phyloP scores from a whole-genome alignment of 768 basidiomycete species.

The Coprinopsis marcescibilis region DNA sequence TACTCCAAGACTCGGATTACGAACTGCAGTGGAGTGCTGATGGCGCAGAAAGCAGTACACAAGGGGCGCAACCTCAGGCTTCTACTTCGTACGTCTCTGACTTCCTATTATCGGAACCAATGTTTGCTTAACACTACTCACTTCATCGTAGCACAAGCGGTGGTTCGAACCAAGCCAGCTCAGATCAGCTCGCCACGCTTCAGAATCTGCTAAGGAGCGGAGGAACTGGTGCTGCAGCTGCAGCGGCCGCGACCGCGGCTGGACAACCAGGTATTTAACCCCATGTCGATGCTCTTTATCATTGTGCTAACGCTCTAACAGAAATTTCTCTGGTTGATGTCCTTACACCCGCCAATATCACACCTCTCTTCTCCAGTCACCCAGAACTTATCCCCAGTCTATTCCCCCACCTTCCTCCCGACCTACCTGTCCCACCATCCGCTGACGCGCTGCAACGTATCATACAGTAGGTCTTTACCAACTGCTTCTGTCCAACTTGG shows the following conservation, averaged over 20 bases:
- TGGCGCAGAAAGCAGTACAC: constrained; percentile 33
- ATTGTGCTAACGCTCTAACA: too few species aligned
- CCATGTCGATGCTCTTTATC: too few species aligned
- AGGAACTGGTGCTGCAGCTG: constrained; percentile 21
- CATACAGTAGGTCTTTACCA: constrained; percentile 39
- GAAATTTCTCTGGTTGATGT: constrained; percentile 62
- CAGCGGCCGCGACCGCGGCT: too few species aligned
- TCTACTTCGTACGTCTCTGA: constrained; percentile 31
- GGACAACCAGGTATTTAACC: too few species aligned
- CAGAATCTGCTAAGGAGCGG: constrained; percentile 46
- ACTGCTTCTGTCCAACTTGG: constrained; percentile 6
- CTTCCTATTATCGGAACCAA: not conserved
- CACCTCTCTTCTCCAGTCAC: constrained; percentile 63
- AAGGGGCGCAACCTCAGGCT: constrained; percentile 22
- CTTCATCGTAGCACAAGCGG: constrained; percentile 11
- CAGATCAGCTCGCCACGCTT: constrained; percentile 65
- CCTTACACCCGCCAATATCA: constrained; percentile 66
- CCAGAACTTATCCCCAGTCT: constrained; percentile 65
- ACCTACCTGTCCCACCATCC: constrained; percentile 64
- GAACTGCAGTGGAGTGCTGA: constrained; percentile 50
- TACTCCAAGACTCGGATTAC: constrained; percentile 62
- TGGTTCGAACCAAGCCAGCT: constrained; percentile 36
- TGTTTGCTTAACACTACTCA: not conserved
- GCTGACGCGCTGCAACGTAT: constrained; percentile 67
- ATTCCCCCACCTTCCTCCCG: constrained; percentile 79